phyloP scores from a whole-genome alignment of 805 yeast genomes.

The Blastobotrys attinorum region DNA sequence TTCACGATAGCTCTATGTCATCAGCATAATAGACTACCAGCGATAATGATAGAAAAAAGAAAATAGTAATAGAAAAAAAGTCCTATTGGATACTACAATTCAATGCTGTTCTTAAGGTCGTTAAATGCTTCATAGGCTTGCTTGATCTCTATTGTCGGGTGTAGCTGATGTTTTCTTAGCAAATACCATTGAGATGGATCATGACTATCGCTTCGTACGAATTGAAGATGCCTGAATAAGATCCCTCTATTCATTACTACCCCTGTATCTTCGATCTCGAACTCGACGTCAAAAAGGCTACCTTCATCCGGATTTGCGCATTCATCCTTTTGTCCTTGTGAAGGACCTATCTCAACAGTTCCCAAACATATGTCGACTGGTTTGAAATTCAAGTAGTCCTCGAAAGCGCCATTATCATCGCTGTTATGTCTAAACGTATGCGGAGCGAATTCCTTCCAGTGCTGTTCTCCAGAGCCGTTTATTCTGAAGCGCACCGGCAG shows the following conservation, averaged over 20 bases:
- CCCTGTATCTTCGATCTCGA: constrained; percentile 28
- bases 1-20: too few relatives aligned
- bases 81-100: too few relatives aligned
- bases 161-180: background rate
- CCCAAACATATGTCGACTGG: constrained; percentile 13
- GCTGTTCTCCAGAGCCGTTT: background rate
- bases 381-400: constrained; percentile 3
- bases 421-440: background rate
- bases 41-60: too few relatives aligned
- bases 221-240: constrained; percentile 7
- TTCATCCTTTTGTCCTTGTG: too few relatives aligned
- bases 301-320: background rate
- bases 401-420: background rate
- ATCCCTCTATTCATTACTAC: constrained; percentile 10
- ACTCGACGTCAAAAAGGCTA: constrained; percentile 21
- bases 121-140: background rate
- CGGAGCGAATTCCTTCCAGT: constrained; percentile 5
- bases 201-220: constrained; percentile 5
- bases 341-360: constrained; percentile 8
- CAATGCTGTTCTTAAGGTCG: background rate
- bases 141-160: background rate
- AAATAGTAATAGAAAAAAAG: too few relatives aligned
- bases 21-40: too few relatives aligned
- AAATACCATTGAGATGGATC: constrained; percentile 1
- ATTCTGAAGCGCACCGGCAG: constrained; percentile 9